Percentiles rank a stretch among this genome's conserved stretches.
Conservation (phyloP, 2,329 filamentous ascomycete genomes). For the Microsporum audouinii region DNA sequence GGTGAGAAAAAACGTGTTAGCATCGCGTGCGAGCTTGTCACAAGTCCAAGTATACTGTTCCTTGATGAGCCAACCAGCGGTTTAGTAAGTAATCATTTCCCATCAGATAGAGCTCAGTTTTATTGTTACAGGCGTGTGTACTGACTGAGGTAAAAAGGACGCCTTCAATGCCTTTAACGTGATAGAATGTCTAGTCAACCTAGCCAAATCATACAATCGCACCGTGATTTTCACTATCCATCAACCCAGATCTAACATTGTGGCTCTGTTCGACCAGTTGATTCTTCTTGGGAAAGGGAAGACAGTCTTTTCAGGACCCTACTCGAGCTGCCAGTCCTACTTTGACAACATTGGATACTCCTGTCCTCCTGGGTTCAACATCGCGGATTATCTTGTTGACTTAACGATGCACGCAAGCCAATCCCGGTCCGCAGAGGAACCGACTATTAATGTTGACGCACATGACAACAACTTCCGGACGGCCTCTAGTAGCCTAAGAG, state of each 20-base stretch:
- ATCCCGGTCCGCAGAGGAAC: slow-evolving; percentile 44
- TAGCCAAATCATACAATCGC: slow-evolving; percentile 92
- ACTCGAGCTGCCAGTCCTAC: slow-evolving; percentile 76
- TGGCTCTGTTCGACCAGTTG: slow-evolving; percentile 90
- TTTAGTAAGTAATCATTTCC: slow-evolving; percentile 52
- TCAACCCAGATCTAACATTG: slow-evolving; percentile 94
- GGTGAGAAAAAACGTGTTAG: slow-evolving; percentile 93
- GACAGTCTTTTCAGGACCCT: slow-evolving; percentile 87
- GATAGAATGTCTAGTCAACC: slow-evolving; percentile 82
- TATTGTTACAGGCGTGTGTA: slow-evolving; percentile 49
- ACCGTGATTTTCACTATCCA: slow-evolving; percentile 98
- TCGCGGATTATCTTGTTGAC: slow-evolving; percentile 94
- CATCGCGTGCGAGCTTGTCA: slow-evolving; percentile 95
- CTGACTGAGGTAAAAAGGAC: slow-evolving; percentile 39
- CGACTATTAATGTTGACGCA: slow-evolving; percentile 50
- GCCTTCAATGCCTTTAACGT: slow-evolving; percentile 98
- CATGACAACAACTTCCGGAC: slow-evolving; percentile 50
- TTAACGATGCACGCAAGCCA: slow-evolving; percentile 88
- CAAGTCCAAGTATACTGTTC: slow-evolving; percentile 92
- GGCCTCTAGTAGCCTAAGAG: slow-evolving; percentile 73
- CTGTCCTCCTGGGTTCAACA: slow-evolving; percentile 95
- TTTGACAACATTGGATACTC: slow-evolving; percentile 86
- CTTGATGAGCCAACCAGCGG: slow-evolving; percentile 95
- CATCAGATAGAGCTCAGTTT: slow-evolving; percentile 73
- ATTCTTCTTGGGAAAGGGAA: slow-evolving; percentile 79